Evolutionary conservation across 1,284 basidiomycete genomes (phyloP), one percentile per base, ranked within the genome.

Genomic region (Papiliotrema laurentii): DNA sequence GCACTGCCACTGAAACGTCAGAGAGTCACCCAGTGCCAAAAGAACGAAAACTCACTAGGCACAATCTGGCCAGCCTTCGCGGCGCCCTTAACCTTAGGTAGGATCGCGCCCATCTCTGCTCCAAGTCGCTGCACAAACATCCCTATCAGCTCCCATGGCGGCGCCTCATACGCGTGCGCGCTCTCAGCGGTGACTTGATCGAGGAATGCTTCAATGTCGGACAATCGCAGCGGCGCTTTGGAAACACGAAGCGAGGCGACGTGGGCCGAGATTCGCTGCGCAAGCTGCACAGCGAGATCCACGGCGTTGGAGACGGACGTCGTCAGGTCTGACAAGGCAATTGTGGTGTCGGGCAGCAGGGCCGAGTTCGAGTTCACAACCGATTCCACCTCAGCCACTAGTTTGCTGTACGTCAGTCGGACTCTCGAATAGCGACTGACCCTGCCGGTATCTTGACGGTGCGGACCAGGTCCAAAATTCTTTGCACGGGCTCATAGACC

Each of bases 271-370:
- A 91, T 83, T 62, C 85, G 80, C 77, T 93, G 88, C 0, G 90
- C 91, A 42, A 96, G 80, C 87, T 86, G 86, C 50, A 93, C 86
- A 60, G 89, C 87, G 62, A 94, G 88, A 71, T 92, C 89, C 54
- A 89, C 84, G 2, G 91, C 80, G 56, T 89, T 87, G 0, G 86
- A 83, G 2, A 88, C 82, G 18, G 81, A 78, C 47, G 83, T 82
- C 49, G 81, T 83, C 16, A 93, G 72, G 1, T 80, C 79, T 54
- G 84, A 82, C 55, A 94, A 80, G 36, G 85, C 83, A 2, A 83
- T 80, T 2, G 87, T 77, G 13, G 90, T 75, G 49, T 84, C 79
- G 0, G 82, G 73, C 54, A 83, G 84, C 35, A 94, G 76, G 0
- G 89, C 88, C 0, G 80, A 71, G 5, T 83, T 84, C 19, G 84